These are phyloP conservation scores for Candida sp. DNA, from an alignment of 1,139 yeast genomes.

Conservation along the genomic window DNA sequence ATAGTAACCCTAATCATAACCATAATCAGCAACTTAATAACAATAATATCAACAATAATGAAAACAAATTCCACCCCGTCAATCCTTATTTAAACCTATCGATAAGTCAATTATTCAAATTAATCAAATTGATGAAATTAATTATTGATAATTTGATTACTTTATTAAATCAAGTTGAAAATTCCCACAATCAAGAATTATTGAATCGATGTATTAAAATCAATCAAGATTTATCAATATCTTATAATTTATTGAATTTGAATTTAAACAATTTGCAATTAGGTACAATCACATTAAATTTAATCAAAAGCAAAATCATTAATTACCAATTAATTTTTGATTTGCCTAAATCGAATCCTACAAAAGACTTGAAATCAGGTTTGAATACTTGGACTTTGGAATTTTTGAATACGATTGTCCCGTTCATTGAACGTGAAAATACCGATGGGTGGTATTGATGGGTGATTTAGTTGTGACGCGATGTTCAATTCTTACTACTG, in stretches of 20 bases:
- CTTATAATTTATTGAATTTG: conserved; percentile 30
- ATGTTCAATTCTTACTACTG: background rate
- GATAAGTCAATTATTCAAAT: conserved; percentile 30
- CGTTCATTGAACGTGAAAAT: conserved; percentile 31
- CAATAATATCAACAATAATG: conserved; percentile 1
- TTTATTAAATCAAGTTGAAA: conserved; percentile 7
- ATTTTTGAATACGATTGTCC: conserved; percentile 19
- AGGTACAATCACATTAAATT: conserved; percentile 21
- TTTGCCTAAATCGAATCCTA: conserved; percentile 4
- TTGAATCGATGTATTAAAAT: conserved; percentile 28
- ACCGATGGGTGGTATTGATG: conserved; percentile 35
- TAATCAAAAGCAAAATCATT: conserved; percentile 24
- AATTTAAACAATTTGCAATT: conserved; percentile 16
- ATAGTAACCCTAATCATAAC: conserved; percentile 11
- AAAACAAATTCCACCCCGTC: conserved; percentile 8
- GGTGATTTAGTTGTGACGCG: background rate
- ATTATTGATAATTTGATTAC: conserved; percentile 28
- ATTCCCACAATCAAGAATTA: background rate
- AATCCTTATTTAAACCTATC: conserved; percentile 36
- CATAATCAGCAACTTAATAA: conserved; percentile 4
- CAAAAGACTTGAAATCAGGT: conserved; percentile 6
- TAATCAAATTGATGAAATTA: conserved; percentile 33
- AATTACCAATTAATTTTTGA: conserved; percentile 27
- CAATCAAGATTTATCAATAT: conserved; percentile 35
- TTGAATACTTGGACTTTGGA: conserved; percentile 28